These are phyloP conservation scores for Microdochium nivale DNA, from an alignment of 2,329 filamentous ascomycete genomes.

Conservation along the genomic window DNA sequence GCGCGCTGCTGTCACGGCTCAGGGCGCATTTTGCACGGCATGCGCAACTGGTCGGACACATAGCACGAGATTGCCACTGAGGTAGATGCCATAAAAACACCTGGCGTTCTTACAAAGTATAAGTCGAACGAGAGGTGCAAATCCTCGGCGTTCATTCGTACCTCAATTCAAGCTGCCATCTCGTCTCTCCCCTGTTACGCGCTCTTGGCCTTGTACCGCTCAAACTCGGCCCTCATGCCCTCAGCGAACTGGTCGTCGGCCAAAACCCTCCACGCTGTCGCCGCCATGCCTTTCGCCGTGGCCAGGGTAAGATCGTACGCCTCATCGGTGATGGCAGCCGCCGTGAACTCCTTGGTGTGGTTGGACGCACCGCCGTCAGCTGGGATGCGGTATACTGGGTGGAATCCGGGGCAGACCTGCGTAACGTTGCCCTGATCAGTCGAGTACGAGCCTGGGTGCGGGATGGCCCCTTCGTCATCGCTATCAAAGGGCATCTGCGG, in stretches of 20 bases:
- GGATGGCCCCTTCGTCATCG: constrained; percentile 20
- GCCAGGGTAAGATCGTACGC: constrained; percentile 30
- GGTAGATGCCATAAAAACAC: too few species aligned
- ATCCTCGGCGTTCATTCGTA: too few species aligned
- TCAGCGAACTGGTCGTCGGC: background rate
- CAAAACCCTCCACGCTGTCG: background rate
- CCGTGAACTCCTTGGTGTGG: constrained; percentile 19
- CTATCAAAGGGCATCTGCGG: constrained; percentile 15
- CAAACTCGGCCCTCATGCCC: background rate
- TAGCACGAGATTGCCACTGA: too few species aligned
- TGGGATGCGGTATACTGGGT: constrained; percentile 35
- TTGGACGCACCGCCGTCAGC: constrained; percentile 20
- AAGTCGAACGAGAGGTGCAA: too few species aligned
- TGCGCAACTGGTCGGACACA: too few species aligned
- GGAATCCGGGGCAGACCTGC: constrained; percentile 34
- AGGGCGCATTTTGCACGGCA: too few species aligned
- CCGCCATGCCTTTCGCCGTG: background rate
- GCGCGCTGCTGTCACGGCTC: too few species aligned
- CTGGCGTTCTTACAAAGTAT: too few species aligned
- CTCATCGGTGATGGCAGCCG: constrained; percentile 31
- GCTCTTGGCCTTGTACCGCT: background rate
- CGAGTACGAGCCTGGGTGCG: constrained; percentile 26
- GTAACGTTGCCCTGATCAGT: constrained; percentile 43
- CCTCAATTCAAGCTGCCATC: too few species aligned
- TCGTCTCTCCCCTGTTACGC: too few species aligned